A percentile compares a stretch with the other conserved stretches of the same genome.
phyloP scores from a whole-genome alignment of 257 asterid species.

The Henckelia pumila region DNA sequence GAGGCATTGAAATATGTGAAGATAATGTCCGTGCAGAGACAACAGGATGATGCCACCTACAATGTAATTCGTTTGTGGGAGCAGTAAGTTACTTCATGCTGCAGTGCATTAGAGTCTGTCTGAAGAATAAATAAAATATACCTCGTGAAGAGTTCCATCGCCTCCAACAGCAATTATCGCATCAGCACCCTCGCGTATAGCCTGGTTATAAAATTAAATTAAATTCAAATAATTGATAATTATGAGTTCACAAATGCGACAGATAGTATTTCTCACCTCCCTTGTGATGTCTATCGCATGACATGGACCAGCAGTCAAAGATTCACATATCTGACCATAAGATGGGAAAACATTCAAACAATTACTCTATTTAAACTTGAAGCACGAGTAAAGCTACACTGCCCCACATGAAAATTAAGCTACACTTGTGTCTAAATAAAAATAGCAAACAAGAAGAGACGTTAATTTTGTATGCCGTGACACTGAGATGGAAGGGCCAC shows the following conservation, averaged over 20 bases:
- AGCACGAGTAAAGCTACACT: background rate
- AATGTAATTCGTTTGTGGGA: background rate
- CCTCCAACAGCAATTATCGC: conserved; percentile 97
- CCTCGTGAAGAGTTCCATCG: conserved; percentile 97
- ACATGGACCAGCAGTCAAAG: conserved; percentile 84
- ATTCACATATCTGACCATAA: conserved; percentile 71
- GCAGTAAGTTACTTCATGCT: conserved; percentile 5
- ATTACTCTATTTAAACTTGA: conserved; percentile 14
- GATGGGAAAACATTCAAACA: background rate
- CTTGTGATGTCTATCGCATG: conserved; percentile 84
- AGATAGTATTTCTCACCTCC: conserved; percentile 53
- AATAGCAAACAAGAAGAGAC: conserved; percentile 3
- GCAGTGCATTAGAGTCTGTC: conserved; percentile 2
- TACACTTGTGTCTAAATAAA: background rate
- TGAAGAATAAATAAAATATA: conserved; percentile 24
- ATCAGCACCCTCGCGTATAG: conserved; percentile 90
- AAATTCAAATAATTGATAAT: conserved; percentile 21
- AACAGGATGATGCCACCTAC: conserved; percentile 4
- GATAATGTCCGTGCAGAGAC: background rate
- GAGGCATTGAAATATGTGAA: background rate
- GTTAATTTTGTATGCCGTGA: background rate
- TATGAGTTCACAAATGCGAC: conserved; percentile 22
- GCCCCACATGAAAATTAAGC: background rate
- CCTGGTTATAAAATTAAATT: conserved; percentile 46
- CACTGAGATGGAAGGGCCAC: background rate